Conservation (phyloP, 208 protist species). For the Crithidia mellificae region DNA sequence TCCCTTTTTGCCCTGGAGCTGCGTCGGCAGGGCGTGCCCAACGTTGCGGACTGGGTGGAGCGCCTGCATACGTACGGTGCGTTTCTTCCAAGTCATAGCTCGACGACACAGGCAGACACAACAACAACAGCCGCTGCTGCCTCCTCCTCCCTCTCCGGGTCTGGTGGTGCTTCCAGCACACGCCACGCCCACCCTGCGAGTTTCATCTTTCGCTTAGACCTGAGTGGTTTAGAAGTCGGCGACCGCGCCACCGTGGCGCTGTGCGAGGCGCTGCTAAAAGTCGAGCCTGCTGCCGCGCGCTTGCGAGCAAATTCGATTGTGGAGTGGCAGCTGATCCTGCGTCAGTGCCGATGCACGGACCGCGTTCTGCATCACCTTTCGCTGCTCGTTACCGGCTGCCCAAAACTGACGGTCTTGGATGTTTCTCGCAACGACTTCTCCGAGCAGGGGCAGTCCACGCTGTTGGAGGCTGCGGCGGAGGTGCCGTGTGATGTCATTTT, state of each 20-base stretch:
- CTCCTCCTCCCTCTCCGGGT: no score
- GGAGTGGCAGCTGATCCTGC: slow-evolving; percentile 46
- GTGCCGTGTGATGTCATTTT: slow-evolving; percentile 35
- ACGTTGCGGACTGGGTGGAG: slow-evolving; percentile 26
- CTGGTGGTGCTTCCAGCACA: neutral
- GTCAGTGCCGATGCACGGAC: slow-evolving; percentile 55
- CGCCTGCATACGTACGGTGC: slow-evolving; percentile 21
- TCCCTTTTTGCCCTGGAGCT: slow-evolving; percentile 50
- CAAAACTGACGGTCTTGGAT: slow-evolving; percentile 43
- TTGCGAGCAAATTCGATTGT: slow-evolving; percentile 2
- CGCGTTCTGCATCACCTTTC: slow-evolving; percentile 44
- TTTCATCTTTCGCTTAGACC: slow-evolving; percentile 23
- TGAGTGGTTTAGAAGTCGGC: slow-evolving; percentile 37
- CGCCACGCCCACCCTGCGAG: neutral
- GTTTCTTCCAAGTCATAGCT: slow-evolving; percentile 9
- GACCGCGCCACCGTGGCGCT: slow-evolving; percentile 64
- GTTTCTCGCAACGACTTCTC: slow-evolving; percentile 41
- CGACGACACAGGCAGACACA: slow-evolving; percentile 3
- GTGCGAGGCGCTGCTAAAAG: slow-evolving; percentile 61
- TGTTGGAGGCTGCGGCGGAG: slow-evolving; percentile 30
- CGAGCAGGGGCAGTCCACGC: slow-evolving; percentile 14
- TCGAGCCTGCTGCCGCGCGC: slow-evolving; percentile 22
- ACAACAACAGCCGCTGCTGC: no score
- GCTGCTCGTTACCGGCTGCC: slow-evolving; percentile 48
- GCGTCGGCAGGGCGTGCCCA: slow-evolving; percentile 52